Evolutionary conservation across 345 rosid species (phyloP).

Genomic region (Kandelia obovata): DNA sequence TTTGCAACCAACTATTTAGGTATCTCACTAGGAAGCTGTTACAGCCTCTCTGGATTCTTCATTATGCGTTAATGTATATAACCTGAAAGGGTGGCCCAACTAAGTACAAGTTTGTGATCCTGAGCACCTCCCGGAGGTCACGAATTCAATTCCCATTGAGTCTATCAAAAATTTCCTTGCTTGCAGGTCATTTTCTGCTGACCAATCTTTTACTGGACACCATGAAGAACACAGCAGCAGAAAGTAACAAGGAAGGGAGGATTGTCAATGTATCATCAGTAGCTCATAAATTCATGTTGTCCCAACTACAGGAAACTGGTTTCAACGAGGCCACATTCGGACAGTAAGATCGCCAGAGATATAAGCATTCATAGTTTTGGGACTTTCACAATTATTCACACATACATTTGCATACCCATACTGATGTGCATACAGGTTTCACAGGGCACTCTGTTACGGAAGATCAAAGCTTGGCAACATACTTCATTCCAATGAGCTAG

Average conservation of each 20-base stretch:
- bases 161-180: neutral
- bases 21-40: constrained; percentile 3
- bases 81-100: neutral
- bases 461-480: constrained; percentile 41
- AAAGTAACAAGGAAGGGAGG: constrained; percentile 55
- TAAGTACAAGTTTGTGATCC: neutral
- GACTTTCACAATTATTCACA: neutral
- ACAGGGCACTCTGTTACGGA: constrained; percentile 25
- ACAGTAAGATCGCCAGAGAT: too few relatives aligned
- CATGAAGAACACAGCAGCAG: constrained; percentile 22
- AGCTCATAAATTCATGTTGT: constrained; percentile 44
- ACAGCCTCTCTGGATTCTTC: neutral
- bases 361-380: neutral
- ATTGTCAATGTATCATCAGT: constrained; percentile 52
- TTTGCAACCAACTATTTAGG: constrained; percentile 62
- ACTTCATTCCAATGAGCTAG: constrained; percentile 36
- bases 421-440: constrained; percentile 10
- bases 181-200: constrained; percentile 65
- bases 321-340: neutral
- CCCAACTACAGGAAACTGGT: constrained; percentile 33
- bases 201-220: constrained; percentile 19
- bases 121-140: too few relatives aligned
- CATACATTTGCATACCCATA: neutral
- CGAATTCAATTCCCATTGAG: neutral
- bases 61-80: neutral